Conservation (phyloP, 768 basidiomycete species). For the Pleurotus tuoliensis region DNA sequence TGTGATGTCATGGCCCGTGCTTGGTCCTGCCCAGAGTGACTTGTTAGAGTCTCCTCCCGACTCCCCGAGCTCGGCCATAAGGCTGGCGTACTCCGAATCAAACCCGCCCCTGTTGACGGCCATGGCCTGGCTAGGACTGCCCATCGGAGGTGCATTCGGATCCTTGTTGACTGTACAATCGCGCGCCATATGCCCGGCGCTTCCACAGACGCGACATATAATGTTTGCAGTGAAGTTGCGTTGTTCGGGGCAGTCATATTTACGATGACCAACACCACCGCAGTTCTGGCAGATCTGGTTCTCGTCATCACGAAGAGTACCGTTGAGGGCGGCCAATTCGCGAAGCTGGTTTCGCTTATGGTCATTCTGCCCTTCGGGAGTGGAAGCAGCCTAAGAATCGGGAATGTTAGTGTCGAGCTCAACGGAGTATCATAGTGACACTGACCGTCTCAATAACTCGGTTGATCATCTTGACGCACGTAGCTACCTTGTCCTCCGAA, state of each 20-base stretch:
- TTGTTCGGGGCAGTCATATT: constrained; percentile 99
- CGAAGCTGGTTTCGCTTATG: constrained; percentile 99
- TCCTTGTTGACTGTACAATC: constrained; percentile 95
- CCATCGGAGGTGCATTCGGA: constrained; percentile 58
- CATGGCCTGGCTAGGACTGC: constrained; percentile 35
- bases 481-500: constrained; percentile 83
- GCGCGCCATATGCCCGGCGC: constrained; percentile 98
- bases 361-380: constrained; percentile 98
- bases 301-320: constrained; percentile 98
- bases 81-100: constrained; percentile 94
- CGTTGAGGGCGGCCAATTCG: constrained; percentile 95
- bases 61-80: constrained; percentile 99
- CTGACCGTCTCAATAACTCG: constrained; percentile 95
- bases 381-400: constrained; percentile 84
- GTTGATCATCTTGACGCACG: constrained; percentile 95
- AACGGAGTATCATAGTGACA: constrained; percentile 11
- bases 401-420: not conserved
- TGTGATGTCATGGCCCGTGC: constrained; percentile 60
- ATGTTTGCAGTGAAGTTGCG: constrained; percentile 99
- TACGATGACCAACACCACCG: constrained; percentile 90
- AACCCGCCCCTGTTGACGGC: constrained; percentile 67
- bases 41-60: constrained; percentile 50
- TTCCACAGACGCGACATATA: constrained; percentile 97
- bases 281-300: constrained; percentile 99
- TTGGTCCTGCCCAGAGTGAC: constrained; percentile 48